Conservation (phyloP, 768 basidiomycete species). For the Pleurotus djamor region DNA sequence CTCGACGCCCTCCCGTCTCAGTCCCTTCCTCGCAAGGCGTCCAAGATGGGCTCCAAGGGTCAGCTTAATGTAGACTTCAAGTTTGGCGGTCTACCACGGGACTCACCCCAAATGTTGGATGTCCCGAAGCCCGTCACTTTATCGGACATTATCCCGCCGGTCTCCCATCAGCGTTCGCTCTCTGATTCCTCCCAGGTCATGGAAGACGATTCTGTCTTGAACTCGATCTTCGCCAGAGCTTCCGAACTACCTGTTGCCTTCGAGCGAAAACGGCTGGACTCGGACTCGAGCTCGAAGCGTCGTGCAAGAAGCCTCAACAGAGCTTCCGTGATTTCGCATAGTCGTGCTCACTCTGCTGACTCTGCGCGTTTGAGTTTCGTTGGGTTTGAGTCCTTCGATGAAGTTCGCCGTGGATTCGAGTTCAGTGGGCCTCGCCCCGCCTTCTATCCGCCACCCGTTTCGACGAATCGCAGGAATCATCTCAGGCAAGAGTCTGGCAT, state of each 20-base stretch:
- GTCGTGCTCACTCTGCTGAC: slow-evolving; percentile 32
- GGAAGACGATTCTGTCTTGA: slow-evolving; percentile 51
- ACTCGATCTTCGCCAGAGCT: slow-evolving; percentile 53
- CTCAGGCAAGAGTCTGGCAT: slow-evolving; percentile 56
- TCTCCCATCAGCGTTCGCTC: slow-evolving; percentile 44
- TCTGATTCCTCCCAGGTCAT: slow-evolving; percentile 41
- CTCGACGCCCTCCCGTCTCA: slow-evolving; percentile 3
- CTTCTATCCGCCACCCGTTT: slow-evolving; percentile 58
- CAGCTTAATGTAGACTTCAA: slow-evolving; percentile 71
- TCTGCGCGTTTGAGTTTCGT: slow-evolving; percentile 63
- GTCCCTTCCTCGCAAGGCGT: slow-evolving; percentile 15
- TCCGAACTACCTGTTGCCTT: slow-evolving; percentile 22
- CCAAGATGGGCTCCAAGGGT: slow-evolving; percentile 44
- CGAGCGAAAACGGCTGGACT: slow-evolving; percentile 31
- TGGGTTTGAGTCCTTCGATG: slow-evolving; percentile 75
- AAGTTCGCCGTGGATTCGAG: slow-evolving; percentile 78
- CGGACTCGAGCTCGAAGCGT: slow-evolving; percentile 40
- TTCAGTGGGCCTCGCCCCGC: slow-evolving; percentile 59
- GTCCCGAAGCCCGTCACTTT: slow-evolving; percentile 44
- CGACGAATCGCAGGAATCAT: slow-evolving; percentile 34
- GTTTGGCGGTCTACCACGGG: slow-evolving; percentile 56
- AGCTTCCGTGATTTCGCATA: slow-evolving; percentile 18
- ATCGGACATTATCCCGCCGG: slow-evolving; percentile 75
- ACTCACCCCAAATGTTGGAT: slow-evolving; percentile 14
- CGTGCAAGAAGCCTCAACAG: slow-evolving; percentile 21